These are phyloP conservation scores for Erysimum cheiri DNA, from an alignment of 441 rosid species.

Conservation along the genomic window DNA sequence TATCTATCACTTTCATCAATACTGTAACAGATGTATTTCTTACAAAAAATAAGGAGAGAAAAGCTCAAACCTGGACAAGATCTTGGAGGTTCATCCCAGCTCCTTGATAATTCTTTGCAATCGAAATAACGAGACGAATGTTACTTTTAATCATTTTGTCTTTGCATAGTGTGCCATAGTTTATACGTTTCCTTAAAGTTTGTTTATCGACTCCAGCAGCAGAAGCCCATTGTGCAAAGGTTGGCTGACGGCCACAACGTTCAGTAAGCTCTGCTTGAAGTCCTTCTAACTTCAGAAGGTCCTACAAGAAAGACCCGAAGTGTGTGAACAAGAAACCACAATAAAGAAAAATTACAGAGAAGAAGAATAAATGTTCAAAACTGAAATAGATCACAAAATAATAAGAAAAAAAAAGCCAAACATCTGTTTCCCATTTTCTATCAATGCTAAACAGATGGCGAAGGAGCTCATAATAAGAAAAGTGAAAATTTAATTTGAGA, in stretches of 20 bases:
- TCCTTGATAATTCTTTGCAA: conserved; percentile 90
- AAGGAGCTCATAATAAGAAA: not conserved
- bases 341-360: conserved; percentile 4
- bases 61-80: conserved; percentile 81
- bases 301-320: conserved; percentile 54
- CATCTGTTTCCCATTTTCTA: not conserved
- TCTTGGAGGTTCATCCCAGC: conserved; percentile 91
- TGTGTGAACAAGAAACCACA: conserved; percentile 28
- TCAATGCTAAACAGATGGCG: not conserved
- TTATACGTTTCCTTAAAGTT: conserved; percentile 71
- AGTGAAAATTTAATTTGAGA: not conserved
- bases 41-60: not conserved
- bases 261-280: conserved; percentile 74
- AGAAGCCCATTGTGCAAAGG: conserved; percentile 88
- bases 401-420: not conserved
- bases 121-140: conserved; percentile 91
- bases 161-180: conserved; percentile 73
- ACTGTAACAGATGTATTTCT: not conserved
- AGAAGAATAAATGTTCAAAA: not conserved
- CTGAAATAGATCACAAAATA: not conserved
- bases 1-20: not conserved
- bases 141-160: conserved; percentile 95
- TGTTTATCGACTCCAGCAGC: conserved; percentile 83
- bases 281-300: conserved; percentile 80
- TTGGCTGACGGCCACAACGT: conserved; percentile 74